Percentiles rank a stretch among this genome's conserved stretches.
Conservation (phyloP, 257 asterid genomes). For the Cruciata laevipes region DNA sequence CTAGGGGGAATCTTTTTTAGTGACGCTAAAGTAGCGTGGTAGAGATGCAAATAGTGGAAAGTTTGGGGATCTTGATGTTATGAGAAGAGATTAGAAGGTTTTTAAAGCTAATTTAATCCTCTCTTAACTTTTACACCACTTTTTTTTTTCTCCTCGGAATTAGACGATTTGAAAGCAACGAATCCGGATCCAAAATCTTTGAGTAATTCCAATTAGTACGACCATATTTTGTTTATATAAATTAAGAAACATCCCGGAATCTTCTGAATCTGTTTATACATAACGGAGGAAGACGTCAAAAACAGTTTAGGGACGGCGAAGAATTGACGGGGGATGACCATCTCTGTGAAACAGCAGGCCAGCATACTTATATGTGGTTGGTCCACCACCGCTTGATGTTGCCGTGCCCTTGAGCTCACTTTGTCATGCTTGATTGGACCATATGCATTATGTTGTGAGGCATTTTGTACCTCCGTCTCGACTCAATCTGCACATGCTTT, state of each 20-base stretch:
- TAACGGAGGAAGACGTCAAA: background rate
- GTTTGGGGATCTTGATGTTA: background rate
- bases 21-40: background rate
- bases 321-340: background rate
- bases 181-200: slow-evolving; percentile 1
- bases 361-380: background rate
- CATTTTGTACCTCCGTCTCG: too few species aligned
- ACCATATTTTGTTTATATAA: background rate
- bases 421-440: slow-evolving; percentile 1
- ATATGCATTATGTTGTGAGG: background rate
- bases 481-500: too few species aligned
- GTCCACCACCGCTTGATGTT: slow-evolving; percentile 2
- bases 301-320: background rate
- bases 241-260: slow-evolving; percentile 7
- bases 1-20: background rate
- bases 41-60: background rate
- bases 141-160: background rate
- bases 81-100: background rate
- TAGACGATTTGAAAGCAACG: background rate
- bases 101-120: background rate
- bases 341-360: background rate
- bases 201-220: background rate
- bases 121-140: background rate
- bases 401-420: background rate
- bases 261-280: background rate